phyloP scores from a whole-genome alignment of 140 eudicot species.

The Stevia rebaudiana region DNA sequence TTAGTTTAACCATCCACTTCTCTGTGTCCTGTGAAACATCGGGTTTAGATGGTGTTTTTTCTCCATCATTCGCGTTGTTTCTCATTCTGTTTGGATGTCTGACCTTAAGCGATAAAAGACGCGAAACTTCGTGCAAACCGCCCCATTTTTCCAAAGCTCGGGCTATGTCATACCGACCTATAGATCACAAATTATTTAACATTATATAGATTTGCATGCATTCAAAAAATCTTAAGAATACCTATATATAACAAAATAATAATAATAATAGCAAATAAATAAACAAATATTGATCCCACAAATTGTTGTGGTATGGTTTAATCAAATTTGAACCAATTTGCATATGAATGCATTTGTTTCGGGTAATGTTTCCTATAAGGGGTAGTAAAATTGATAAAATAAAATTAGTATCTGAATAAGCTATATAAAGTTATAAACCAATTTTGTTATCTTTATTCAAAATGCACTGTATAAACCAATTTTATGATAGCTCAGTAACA shows the following conservation, averaged over 20 bases:
- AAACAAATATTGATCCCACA: not conserved
- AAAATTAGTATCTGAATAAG: not conserved
- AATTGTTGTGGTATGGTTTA: not conserved
- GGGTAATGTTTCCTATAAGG: not conserved
- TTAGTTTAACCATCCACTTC: conserved; percentile 69
- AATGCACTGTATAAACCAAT: not conserved
- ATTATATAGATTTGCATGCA: not conserved
- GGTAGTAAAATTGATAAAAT: not conserved
- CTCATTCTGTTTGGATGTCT: conserved; percentile 83
- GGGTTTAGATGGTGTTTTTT: conserved; percentile 38
- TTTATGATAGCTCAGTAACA: not conserved
- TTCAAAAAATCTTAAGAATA: not conserved
- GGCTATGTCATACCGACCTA: conserved; percentile 93
- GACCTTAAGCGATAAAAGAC: conserved; percentile 82
- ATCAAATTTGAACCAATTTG: not conserved
- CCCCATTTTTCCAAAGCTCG: conserved; percentile 98
- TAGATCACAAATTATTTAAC: not conserved
- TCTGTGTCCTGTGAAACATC: conserved; percentile 65
- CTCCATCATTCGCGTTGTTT: conserved; percentile 45
- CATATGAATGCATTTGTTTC: not conserved
- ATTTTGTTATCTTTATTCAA: not conserved
- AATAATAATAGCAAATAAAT: too few species aligned
- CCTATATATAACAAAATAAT: not conserved
- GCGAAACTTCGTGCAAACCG: conserved; percentile 92
- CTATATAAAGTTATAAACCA: not conserved